A percentile compares a stretch with the other conserved stretches of the same genome.
These are phyloP conservation scores for Petunia secreta DNA, from an alignment of 257 asterid species.

Conservation along the genomic window DNA sequence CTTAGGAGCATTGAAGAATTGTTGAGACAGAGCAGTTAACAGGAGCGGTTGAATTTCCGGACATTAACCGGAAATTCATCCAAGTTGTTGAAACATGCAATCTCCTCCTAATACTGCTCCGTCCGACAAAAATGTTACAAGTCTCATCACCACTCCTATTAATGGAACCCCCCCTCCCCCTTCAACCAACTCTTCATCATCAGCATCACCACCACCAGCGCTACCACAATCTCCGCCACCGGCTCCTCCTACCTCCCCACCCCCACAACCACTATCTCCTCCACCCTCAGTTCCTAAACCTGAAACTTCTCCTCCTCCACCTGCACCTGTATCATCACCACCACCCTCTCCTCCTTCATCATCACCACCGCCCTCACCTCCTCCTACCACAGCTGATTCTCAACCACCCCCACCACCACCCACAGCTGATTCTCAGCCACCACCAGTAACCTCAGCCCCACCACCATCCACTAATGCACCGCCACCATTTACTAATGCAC, in stretches of 20 bases:
- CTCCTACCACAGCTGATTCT: constrained; percentile 17
- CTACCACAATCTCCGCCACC: constrained; percentile 22
- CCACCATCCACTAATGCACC: constrained; percentile 23
- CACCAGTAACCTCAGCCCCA: constrained; percentile 27
- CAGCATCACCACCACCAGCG: constrained; percentile 23
- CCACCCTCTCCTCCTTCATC: constrained; percentile 31
- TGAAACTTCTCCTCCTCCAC: constrained; percentile 25
- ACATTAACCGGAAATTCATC: constrained; percentile 33
- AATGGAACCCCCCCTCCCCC: constrained; percentile 26
- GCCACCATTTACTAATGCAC: constrained; percentile 8
- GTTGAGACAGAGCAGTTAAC: constrained; percentile 26
- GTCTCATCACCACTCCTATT: constrained; percentile 24
- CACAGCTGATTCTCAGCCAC: constrained; percentile 25
- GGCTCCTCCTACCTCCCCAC: constrained; percentile 18
- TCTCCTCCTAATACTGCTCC: constrained; percentile 26
- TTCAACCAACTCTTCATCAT: constrained; percentile 28
- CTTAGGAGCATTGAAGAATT: constrained; percentile 32
- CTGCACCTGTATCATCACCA: neutral
- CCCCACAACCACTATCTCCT: constrained; percentile 23
- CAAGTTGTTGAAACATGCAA: constrained; percentile 19
- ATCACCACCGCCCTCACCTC: constrained; percentile 24
- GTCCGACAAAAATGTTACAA: constrained; percentile 2
- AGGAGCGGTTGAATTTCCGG: constrained; percentile 40
- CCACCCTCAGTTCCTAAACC: constrained; percentile 22
- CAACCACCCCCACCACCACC: constrained; percentile 26